These are phyloP conservation scores for Sclerotinia glacialis DNA, from an alignment of 2,329 filamentous ascomycete genomes.

Conservation along the genomic window DNA sequence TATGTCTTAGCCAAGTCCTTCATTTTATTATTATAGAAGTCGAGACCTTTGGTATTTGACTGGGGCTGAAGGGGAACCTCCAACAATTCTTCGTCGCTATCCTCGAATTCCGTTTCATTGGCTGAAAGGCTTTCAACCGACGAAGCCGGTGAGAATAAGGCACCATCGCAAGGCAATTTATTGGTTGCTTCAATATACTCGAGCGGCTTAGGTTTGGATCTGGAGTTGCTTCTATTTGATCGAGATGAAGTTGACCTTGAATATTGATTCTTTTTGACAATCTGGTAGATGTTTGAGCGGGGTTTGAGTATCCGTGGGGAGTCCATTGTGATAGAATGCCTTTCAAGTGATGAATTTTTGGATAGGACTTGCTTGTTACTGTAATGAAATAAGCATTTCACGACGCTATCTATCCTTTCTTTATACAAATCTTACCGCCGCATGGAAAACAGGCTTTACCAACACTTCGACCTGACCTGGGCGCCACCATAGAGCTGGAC, in stretches of 20 bases:
- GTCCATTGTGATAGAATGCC: not conserved
- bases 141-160: not conserved
- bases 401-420: not conserved
- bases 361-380: not conserved
- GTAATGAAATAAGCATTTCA: not conserved
- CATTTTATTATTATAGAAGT: slow-evolving; percentile 7
- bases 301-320: not conserved
- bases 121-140: not conserved
- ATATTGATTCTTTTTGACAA: not conserved
- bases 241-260: not conserved
- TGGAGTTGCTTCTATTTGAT: not conserved
- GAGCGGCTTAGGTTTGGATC: not conserved
- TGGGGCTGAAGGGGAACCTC: not conserved
- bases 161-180: not conserved
- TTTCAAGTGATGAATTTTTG: not conserved
- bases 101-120: slow-evolving; percentile 3
- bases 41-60: not conserved
- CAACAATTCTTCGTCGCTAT: slow-evolving; percentile 7
- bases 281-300: slow-evolving; percentile 12
- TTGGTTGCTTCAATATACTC: not conserved
- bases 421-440: slow-evolving; percentile 9
- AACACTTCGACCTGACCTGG: slow-evolving; percentile 1
- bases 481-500: not conserved
- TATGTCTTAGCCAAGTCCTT: slow-evolving; percentile 2
- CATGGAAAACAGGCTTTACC: not conserved